phyloP scores from a whole-genome alignment of 2,329 filamentous ascomycete species.

The Cryphonectria japonica region DNA sequence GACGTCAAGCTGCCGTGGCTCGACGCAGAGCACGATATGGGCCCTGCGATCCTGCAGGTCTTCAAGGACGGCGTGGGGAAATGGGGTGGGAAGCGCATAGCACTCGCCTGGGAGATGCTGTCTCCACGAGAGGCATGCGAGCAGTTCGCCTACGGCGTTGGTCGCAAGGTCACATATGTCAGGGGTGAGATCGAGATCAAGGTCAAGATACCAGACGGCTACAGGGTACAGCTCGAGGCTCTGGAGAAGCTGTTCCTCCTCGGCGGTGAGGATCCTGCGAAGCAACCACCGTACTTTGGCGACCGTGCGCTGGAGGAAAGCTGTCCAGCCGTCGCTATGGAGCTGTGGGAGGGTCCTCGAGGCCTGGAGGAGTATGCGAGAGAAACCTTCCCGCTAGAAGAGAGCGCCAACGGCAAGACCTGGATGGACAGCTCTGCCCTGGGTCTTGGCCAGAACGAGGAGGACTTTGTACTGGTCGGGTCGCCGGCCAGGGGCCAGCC shows the following conservation, averaged over 20 bases:
- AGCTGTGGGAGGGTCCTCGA: conserved; percentile 89
- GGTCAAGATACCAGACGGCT: conserved; percentile 84
- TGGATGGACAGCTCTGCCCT: conserved; percentile 69
- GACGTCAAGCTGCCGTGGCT: conserved; percentile 91
- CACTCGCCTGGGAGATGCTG: conserved; percentile 87
- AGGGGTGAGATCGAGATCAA: conserved; percentile 80
- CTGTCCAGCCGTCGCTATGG: conserved; percentile 75
- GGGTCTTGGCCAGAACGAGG: conserved; percentile 13
- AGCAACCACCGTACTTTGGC: conserved; percentile 68
- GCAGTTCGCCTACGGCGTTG: conserved; percentile 78
- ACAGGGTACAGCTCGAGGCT: conserved; percentile 82
- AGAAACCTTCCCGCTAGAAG: conserved; percentile 92
- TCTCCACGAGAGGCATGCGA: conserved; percentile 81
- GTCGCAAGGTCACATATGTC: conserved; percentile 77
- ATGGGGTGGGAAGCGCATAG: conserved; percentile 80
- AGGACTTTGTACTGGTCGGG: conserved; percentile 25
- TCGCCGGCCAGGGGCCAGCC: conserved; percentile 30
- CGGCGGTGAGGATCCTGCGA: conserved; percentile 53
- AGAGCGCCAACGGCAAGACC: conserved; percentile 87
- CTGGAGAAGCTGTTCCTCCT: conserved; percentile 63
- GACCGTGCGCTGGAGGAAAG: conserved; percentile 59
- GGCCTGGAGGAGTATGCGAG: conserved; percentile 92
- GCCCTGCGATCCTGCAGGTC: conserved; percentile 87
- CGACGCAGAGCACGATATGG: conserved; percentile 94
- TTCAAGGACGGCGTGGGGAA: conserved; percentile 90